Conservation (phyloP, 2,329 filamentous ascomycete species). For the Fusarium marasasianum region DNA sequence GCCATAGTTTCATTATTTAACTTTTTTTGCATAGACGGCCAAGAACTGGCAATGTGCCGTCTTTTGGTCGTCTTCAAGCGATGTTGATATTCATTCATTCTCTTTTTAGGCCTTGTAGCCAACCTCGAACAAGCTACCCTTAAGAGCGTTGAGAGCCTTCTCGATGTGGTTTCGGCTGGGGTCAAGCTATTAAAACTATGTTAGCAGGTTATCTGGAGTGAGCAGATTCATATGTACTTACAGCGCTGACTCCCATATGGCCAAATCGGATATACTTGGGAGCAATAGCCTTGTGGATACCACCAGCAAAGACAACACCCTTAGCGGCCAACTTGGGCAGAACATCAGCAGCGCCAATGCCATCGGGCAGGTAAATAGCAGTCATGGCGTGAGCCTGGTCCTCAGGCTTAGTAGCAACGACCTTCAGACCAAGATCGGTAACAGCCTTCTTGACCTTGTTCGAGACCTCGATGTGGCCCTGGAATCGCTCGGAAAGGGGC, state of each 20-base stretch:
- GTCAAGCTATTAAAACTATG: slow-evolving; percentile 65
- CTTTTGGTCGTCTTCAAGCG: background rate
- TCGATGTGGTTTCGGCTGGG: slow-evolving; percentile 83
- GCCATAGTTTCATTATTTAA: slow-evolving; percentile 25
- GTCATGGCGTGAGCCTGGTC: slow-evolving; percentile 99
- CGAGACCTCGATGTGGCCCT: slow-evolving; percentile 79
- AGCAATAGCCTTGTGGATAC: slow-evolving; percentile 95
- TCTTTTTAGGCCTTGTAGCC: slow-evolving; percentile 62
- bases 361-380: slow-evolving; percentile 92
- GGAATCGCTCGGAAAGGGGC: slow-evolving; percentile 84
- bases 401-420: slow-evolving; percentile 84
- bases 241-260: slow-evolving; percentile 95
- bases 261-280: slow-evolving; percentile 94
- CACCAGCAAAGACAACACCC: slow-evolving; percentile 93
- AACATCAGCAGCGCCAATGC: slow-evolving; percentile 80
- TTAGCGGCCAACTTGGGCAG: slow-evolving; percentile 86
- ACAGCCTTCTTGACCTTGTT: slow-evolving; percentile 88
- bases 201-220: slow-evolving; percentile 30
- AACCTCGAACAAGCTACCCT: slow-evolving; percentile 77
- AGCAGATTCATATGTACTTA: slow-evolving; percentile 52
- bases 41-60: background rate
- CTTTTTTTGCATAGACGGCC: background rate
- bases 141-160: slow-evolving; percentile 81
- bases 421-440: slow-evolving; percentile 82
- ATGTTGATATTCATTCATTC: background rate